Conservation (phyloP, 148 eudicot species). For the Vaccinium vitisidaea region DNA sequence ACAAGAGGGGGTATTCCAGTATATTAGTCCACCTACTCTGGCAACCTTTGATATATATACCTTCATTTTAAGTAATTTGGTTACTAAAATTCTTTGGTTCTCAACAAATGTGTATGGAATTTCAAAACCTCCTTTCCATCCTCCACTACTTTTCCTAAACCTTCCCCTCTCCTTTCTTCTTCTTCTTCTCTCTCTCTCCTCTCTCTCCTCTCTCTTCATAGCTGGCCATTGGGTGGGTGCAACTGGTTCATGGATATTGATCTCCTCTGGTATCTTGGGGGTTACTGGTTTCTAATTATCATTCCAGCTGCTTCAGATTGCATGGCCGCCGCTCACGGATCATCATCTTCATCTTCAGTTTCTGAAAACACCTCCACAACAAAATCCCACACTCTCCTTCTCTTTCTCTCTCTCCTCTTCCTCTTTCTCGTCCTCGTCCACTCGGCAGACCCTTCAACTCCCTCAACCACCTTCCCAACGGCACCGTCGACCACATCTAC, state of each 20-base stretch:
- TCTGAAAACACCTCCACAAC: slow-evolving; percentile 28
- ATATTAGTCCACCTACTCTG: background rate
- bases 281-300: slow-evolving; percentile 41
- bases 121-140: slow-evolving; percentile 55
- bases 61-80: background rate
- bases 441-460: slow-evolving; percentile 27
- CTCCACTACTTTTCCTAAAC: slow-evolving; percentile 54
- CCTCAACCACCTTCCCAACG: background rate
- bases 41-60: background rate
- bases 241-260: slow-evolving; percentile 74
- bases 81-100: background rate
- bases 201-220: background rate
- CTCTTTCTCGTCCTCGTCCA: slow-evolving; percentile 37
- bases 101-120: slow-evolving; percentile 32
- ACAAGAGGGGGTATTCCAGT: slow-evolving; percentile 12
- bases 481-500: slow-evolving; percentile 6
- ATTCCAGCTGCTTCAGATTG: slow-evolving; percentile 30
- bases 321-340: slow-evolving; percentile 64
- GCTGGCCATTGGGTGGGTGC: slow-evolving; percentile 26
- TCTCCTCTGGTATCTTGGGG: slow-evolving; percentile 71
- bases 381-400: slow-evolving; percentile 35
- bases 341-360: slow-evolving; percentile 8
- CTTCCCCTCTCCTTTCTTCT: slow-evolving; percentile 14
- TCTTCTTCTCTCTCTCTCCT: slow-evolving; percentile 22
- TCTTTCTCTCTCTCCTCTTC: slow-evolving; percentile 34